A percentile compares a stretch with the other conserved stretches of the same genome.
These are phyloP conservation scores for Pezicula rhizophila DNA, from an alignment of 2,329 filamentous ascomycete genomes.

Conservation along the genomic window DNA sequence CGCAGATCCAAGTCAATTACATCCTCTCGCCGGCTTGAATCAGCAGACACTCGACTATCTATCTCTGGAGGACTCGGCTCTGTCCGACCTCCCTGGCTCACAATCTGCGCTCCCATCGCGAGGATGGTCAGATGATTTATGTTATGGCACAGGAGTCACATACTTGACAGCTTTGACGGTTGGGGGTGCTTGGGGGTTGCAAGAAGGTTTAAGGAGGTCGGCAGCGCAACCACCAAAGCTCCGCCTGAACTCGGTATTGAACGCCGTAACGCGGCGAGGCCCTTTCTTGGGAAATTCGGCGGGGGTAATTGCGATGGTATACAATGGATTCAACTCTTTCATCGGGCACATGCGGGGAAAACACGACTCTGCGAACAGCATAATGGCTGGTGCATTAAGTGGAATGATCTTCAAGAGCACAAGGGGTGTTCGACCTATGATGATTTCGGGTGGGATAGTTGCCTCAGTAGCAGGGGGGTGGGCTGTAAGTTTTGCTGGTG, in stretches of 20 bases:
- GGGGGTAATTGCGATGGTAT: conserved; percentile 90
- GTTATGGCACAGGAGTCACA: conserved; percentile 92
- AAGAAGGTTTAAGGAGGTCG: conserved; percentile 80
- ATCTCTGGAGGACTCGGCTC: conserved; percentile 82
- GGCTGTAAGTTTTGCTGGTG: conserved; percentile 62
- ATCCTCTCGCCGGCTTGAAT: conserved; percentile 90
- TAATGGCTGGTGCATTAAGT: conserved; percentile 77
- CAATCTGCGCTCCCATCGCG: conserved; percentile 87
- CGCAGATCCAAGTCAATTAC: conserved; percentile 80
- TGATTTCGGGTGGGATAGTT: conserved; percentile 88
- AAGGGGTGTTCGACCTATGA: conserved; percentile 80
- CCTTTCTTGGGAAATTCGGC: conserved; percentile 96
- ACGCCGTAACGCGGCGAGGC: conserved; percentile 86
- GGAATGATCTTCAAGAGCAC: conserved; percentile 98
- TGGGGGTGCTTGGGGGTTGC: conserved; percentile 87
- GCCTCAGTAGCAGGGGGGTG: conserved; percentile 78
- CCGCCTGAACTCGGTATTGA: conserved; percentile 87
- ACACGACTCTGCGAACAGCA: conserved; percentile 85
- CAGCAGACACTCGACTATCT: conserved; percentile 93
- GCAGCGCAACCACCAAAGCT: conserved; percentile 77
- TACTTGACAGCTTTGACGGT: conserved; percentile 82
- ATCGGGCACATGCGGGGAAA: conserved; percentile 75
- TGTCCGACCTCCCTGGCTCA: conserved; percentile 79
- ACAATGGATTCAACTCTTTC: conserved; percentile 86
- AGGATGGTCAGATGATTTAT: conserved; percentile 96